Percentiles rank a stretch among this genome's conserved stretches.
These are phyloP conservation scores for Eleusine coracana DNA, from an alignment of 176 grass and related monocot species.

Conservation along the genomic window DNA sequence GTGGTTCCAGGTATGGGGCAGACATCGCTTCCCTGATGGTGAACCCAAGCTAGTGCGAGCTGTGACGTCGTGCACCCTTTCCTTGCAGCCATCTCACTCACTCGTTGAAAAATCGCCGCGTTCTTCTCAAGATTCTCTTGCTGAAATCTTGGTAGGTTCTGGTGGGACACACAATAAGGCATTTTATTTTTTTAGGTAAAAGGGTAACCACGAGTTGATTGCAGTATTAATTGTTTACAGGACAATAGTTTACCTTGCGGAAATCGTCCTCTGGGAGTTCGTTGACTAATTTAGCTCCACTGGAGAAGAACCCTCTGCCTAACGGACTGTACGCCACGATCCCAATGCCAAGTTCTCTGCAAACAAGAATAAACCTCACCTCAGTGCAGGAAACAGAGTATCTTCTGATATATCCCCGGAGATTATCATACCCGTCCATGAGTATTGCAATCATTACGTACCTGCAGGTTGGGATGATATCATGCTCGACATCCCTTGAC, in stretches of 20 bases:
- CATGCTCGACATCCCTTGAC: not conserved
- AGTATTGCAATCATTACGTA: not conserved
- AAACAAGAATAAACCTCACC: not conserved
- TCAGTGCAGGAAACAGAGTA: not conserved
- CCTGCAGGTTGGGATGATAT: slow-evolving; percentile 2
- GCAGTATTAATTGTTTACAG: not conserved
- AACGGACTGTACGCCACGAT: not conserved
- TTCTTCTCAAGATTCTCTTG: slow-evolving; percentile 57
- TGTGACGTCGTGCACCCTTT: slow-evolving; percentile 68
- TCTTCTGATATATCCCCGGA: not conserved
- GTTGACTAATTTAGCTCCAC: not conserved
- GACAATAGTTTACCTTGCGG: not conserved
- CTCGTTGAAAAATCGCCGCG: slow-evolving; percentile 39
- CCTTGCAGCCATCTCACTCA: slow-evolving; percentile 44
- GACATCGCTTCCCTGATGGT: slow-evolving; percentile 58
- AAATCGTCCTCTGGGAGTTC: not conserved
- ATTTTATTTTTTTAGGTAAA: not conserved
- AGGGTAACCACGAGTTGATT: not conserved
- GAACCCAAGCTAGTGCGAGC: slow-evolving; percentile 59
- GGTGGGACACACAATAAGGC: not conserved
- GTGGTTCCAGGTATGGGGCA: slow-evolving; percentile 72
- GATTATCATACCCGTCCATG: not conserved
- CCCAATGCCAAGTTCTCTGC: not conserved
- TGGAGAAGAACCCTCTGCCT: slow-evolving; percentile 16
- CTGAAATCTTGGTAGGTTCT: slow-evolving; percentile 52